Base-by-base conservation (phyloP, 2,329 filamentous ascomycete species). In the Aspergillus terreus region DNA sequence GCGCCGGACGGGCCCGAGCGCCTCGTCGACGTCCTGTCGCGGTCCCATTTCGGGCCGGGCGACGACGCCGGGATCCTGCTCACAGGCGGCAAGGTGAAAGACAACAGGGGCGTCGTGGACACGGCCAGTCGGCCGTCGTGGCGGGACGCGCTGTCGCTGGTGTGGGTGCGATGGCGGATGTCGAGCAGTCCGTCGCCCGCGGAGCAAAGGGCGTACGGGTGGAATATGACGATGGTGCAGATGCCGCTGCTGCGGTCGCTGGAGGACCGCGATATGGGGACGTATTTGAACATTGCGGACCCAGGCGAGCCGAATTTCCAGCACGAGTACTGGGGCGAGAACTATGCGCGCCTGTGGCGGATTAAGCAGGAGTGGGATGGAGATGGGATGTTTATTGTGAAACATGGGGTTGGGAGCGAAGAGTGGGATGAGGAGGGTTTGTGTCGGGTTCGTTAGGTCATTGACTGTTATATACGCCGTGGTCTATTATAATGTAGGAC, bases 71-170 rank as follows among this genome's bases (percentile, higher is more conserved):
- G 17, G 12, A 21, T 35, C 38, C 5, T 17, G 4, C 38, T 38
- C 15, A 15, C 33, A 10, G 46, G 46, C 36, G 45, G 45, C n/a
- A 73, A 9, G 53, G 59, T n/a, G 67, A 68, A 33, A 57, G 57
- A 4, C 42, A 66, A 21, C 72, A 72, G 15, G 3, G 46, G 45
- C 0, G 59, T 58, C 15, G 68, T 78, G 47, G 71, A 76, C 17
- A 68, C 65, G 38, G 63, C 69, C 7, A 65, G 71, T 21, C 73
- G 76, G 10, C 72, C 71, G 0, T 69, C 72, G 27, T 76, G 71
- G 55, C 66, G 75, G 46, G 76, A 75, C 56, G 68, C 70, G 6
- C 68, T 73, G 17, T 60, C 71, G 6, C 73, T 65, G 12, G 61
- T 67, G 30, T 49, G 15, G 3, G 19, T 47, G 2, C 36, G 57